Percentiles rank a stretch among this genome's conserved stretches.
Evolutionary conservation across 1,139 yeast species (phyloP).

Genomic region (Zygoascus hellenicus): DNA sequence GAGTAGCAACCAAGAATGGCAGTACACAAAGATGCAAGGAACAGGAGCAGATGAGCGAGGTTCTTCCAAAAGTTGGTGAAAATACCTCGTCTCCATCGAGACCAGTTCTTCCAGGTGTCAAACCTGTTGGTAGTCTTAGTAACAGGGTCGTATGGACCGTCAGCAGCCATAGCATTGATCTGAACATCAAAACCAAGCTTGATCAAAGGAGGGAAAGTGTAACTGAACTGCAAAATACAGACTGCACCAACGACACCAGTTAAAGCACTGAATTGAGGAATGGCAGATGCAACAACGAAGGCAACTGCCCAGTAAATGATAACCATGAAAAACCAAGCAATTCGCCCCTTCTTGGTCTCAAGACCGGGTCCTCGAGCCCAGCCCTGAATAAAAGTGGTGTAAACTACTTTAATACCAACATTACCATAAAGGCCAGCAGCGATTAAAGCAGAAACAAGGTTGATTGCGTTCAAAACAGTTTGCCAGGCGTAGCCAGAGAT

Average conservation of each 20-base stretch:
- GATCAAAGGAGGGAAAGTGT: constrained; percentile 42
- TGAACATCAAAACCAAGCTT: constrained; percentile 35
- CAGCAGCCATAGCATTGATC: constrained; percentile 34
- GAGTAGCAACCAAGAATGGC: constrained; percentile 39
- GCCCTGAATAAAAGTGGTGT: constrained; percentile 36
- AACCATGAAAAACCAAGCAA: constrained; percentile 36
- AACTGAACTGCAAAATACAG: constrained; percentile 43
- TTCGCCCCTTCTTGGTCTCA: constrained; percentile 31
- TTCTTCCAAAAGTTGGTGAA: constrained; percentile 1
- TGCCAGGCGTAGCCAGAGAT: constrained; percentile 34
- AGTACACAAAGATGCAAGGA: constrained; percentile 37
- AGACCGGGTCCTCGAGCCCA: constrained; percentile 35
- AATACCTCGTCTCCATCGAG: constrained; percentile 36
- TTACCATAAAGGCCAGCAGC: constrained; percentile 44
- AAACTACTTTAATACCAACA: constrained; percentile 41
- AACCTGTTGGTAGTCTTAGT: constrained; percentile 30
- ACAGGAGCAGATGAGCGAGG: constrained; percentile 26
- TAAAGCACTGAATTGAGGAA: constrained; percentile 47
- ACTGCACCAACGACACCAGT: constrained; percentile 48
- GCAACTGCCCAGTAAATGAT: constrained; percentile 42
- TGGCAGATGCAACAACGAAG: constrained; percentile 46
- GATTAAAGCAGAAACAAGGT: constrained; percentile 37
- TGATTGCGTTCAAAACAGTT: constrained; percentile 39
- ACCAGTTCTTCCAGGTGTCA: constrained; percentile 33
- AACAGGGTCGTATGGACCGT: constrained; percentile 31